Evolutionary conservation across 768 basidiomycete genomes (phyloP).

Genomic region (Scleroderma bovista): DNA sequence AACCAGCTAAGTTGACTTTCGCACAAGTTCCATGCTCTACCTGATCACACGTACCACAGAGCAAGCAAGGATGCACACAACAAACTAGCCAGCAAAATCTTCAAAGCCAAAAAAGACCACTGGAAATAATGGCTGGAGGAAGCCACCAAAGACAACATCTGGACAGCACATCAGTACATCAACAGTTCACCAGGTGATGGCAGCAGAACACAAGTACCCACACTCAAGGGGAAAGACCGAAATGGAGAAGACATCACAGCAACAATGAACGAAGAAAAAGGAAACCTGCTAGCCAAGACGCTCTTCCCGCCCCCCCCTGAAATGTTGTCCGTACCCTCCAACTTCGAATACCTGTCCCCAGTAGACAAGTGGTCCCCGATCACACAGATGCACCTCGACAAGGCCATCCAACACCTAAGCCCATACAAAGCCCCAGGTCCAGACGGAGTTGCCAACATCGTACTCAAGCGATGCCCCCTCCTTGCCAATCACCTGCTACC

Average conservation of each 20-base stretch:
- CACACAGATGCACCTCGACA: constrained; percentile 7
- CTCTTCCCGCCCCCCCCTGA: constrained; percentile 24
- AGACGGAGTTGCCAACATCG: constrained; percentile 24
- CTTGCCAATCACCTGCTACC: neutral
- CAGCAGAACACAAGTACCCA: neutral
- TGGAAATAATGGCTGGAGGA: constrained; percentile 23
- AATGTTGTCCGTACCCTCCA: neutral
- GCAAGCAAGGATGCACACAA: constrained; percentile 10
- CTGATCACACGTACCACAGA: constrained; percentile 20
- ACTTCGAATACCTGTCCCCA: constrained; percentile 3
- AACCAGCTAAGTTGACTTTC: constrained; percentile 11
- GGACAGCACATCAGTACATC: constrained; percentile 21
- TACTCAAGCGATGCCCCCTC: constrained; percentile 14
- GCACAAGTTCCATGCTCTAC: constrained; percentile 1
- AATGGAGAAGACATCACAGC: constrained; percentile 7
- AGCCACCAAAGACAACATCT: constrained; percentile 7
- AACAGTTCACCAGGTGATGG: constrained; percentile 2
- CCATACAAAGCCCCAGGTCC: constrained; percentile 20
- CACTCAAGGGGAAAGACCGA: neutral
- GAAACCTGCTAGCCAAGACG: no score
- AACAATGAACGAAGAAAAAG: constrained; percentile 16
- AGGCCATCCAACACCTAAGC: constrained; percentile 7
- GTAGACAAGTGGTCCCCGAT: neutral
- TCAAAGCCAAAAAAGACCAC: constrained; percentile 18
- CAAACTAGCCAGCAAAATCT: constrained; percentile 7